Evolutionary conservation across 2,329 filamentous ascomycete species (phyloP), one percentile per base, ranked within the genome.

Genomic region (Aureobasidium leucospermi): DNA sequence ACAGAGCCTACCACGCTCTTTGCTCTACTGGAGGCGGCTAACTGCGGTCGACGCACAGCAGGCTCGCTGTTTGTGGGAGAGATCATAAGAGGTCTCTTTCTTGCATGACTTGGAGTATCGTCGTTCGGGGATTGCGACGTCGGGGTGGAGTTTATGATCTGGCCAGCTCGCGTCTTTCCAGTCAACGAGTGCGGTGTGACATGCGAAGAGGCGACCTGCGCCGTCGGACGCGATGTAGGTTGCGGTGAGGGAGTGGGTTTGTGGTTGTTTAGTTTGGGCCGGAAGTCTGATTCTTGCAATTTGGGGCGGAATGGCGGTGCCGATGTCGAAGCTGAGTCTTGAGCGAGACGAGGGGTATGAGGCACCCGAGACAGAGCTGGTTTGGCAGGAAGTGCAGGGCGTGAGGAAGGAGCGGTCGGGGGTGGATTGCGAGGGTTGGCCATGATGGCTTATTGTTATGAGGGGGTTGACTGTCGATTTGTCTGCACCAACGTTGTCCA

Each of bases 131-230:
- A 90, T 34, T 81, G 81, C 4, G 42, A 4, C 9, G 53, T 47
- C 15, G 53, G 53, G 1, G 42, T 46, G 15, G 53, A 43, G 32
- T 32, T 38, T 74, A 71, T 87, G 90, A 70, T 89, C 85, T 60
- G 85, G 82, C 65, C 41, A 13, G 52, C 41, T 56, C 90, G 85
- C 65, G 78, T 85, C 70, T 85, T 89, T 63, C 91, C 82, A 51
- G 85, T 79, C 8, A 87, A 87, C 8, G 90, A 90, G 64, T 91
- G 84, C 53, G 90, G 89, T 3, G 91, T 95, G 69, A 91, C 77
- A 70, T 89, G 91, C 70, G 75, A 81, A 46, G 90, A 74, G 66
- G 31, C 47, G 48, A 16, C 39, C 42, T 59, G 47, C 45, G 36
- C 45, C 39, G 41, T 45, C 38, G 39, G 39, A 23, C 48, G 58